Evolutionary conservation across 805 yeast genomes (phyloP).

Genomic region (Cyberlindnera lachancei): DNA sequence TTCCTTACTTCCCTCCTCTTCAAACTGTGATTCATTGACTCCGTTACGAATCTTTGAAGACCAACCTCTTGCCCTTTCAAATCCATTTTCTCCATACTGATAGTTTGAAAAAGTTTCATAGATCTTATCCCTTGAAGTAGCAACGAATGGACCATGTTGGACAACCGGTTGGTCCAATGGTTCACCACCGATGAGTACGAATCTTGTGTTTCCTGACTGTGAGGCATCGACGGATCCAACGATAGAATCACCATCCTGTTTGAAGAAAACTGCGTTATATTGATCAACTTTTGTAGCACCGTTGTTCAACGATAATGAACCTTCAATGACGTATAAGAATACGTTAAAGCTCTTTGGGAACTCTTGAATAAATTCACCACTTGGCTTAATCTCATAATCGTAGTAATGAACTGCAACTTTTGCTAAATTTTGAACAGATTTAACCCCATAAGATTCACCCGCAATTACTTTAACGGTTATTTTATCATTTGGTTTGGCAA

Average conservation of each 20-base stretch:
- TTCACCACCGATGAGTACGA: slow-evolving; percentile 72
- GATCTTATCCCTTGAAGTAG: slow-evolving; percentile 57
- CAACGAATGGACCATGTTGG: slow-evolving; percentile 91
- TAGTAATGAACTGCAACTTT: slow-evolving; percentile 76
- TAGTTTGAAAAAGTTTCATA: slow-evolving; percentile 66
- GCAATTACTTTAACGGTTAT: slow-evolving; percentile 65
- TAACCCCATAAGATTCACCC: slow-evolving; percentile 72
- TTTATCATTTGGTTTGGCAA: slow-evolving; percentile 56
- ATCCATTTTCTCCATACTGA: slow-evolving; percentile 61
- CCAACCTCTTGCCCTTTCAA: slow-evolving; percentile 62
- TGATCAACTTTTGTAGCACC: slow-evolving; percentile 34
- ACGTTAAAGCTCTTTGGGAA: slow-evolving; percentile 57
- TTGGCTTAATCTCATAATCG: slow-evolving; percentile 56
- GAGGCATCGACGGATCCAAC: slow-evolving; percentile 42
- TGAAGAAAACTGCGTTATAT: slow-evolving; percentile 53
- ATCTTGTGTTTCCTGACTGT: slow-evolving; percentile 41
- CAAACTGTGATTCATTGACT: slow-evolving; percentile 27
- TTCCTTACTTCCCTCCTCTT: slow-evolving; percentile 13
- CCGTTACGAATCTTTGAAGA: slow-evolving; percentile 32
- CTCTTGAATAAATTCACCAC: slow-evolving; percentile 54
- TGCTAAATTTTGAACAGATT: slow-evolving; percentile 66
- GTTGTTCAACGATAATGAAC: slow-evolving; percentile 43
- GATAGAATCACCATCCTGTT: slow-evolving; percentile 58
- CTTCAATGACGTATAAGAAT: slow-evolving; percentile 61
- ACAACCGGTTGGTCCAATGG: slow-evolving; percentile 66